A percentile compares a stretch with the other conserved stretches of the same genome.
Evolutionary conservation across 306 rosid species (phyloP).

Genomic region (Corylus americana): DNA sequence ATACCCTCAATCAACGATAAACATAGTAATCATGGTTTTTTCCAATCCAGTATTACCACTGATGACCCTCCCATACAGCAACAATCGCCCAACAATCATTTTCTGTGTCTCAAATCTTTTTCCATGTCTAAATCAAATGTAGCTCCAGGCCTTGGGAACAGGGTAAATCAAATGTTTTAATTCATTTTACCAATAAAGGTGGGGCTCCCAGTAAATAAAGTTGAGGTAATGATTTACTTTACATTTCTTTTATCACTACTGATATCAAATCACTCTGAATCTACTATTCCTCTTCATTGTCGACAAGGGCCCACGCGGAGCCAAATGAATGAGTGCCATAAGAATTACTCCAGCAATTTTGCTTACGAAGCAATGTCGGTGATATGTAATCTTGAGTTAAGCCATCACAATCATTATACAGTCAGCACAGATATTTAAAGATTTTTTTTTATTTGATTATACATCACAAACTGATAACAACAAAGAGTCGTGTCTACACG

Average conservation of each 20-base stretch:
- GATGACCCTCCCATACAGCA: neutral
- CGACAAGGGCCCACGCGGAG: slow-evolving; percentile 4
- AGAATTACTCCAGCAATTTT: neutral
- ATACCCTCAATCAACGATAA: neutral
- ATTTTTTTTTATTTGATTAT: neutral
- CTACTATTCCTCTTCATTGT: neutral
- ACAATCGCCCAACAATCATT: neutral
- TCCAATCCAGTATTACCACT: neutral
- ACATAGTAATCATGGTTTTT: neutral
- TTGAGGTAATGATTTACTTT: neutral
- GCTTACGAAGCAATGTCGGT: neutral
- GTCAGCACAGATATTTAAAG: neutral
- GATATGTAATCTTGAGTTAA: neutral
- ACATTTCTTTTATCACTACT: neutral
- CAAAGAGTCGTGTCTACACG: neutral
- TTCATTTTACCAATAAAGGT: neutral
- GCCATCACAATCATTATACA: neutral
- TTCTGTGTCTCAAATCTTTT: neutral
- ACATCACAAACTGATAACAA: neutral
- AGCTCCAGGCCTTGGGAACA: neutral
- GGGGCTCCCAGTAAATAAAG: neutral
- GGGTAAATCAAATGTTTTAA: neutral
- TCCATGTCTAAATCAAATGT: neutral
- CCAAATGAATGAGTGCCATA: neutral
- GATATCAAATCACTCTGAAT: neutral